Evolutionary conservation across 176 grass and related monocot species (phyloP), one percentile per base, ranked within the genome.

Genomic region (Thinopyrum elongatum): DNA sequence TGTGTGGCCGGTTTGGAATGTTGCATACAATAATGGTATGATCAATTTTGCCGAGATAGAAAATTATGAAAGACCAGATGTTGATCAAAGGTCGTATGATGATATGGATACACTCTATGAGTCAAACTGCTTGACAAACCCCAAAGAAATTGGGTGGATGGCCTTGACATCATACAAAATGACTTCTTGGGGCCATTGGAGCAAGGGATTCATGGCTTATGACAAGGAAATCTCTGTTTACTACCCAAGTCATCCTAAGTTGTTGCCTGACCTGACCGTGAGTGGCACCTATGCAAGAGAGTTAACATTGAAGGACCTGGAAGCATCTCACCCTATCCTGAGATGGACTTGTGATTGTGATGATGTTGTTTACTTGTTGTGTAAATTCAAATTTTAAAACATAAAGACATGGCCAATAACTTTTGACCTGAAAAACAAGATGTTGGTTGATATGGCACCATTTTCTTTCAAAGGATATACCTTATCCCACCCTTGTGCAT

Each of bases 41-140:
- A 10, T 82, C 46, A 82, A 58, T 15, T 82, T 82, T 10, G 10
- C 25, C 13, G 47, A 82, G 47, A 23, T 71, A 23, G 80, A 58
- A 65, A 51, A 71, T 26, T 65, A 73, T 26, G 38, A 73, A n/a
- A 73, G 5, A 4, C 70, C 41, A 7, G 6, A 73, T 46, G 1
- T 23, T 46, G 38, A 73, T 16, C n/a, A 44, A 27, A 73, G 22
- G n/a, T 44, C 70, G 12, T 73, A 25, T 1, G 38, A 16, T 27
- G 70, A 73, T 38, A 73, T 73, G 36, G 70, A 73, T 44, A 73
- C 38, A 6, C 70, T 73, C 38, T 27, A 44, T 38, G 38, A 73
- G 5, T 42, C 22, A 4, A 38, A 73, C 38, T 73, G 12, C 70
- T 27, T 44, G 70, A 22, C 70, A 0, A 73, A 73, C 22, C 22